A percentile compares a stretch with the other conserved stretches of the same genome.
Conservation (phyloP, 2,329 filamentous ascomycete species). For the Trichocomaceae sp. region DNA sequence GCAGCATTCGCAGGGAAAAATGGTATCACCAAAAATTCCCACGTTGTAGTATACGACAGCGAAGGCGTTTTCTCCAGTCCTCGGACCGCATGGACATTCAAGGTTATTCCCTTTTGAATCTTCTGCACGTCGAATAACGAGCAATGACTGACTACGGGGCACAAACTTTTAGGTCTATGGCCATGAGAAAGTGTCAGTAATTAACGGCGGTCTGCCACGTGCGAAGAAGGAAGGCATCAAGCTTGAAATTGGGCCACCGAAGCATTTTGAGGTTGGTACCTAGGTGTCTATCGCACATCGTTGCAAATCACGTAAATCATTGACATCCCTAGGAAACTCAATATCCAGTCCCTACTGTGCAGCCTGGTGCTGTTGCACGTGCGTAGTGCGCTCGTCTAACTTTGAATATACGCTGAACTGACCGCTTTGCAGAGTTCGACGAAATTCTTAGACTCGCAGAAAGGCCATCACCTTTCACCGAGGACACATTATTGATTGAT, state of each 20-base stretch:
- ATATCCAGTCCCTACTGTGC: background rate
- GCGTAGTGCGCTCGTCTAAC: background rate
- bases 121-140: too few relatives aligned
- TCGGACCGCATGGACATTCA: background rate
- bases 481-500: background rate
- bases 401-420: background rate
- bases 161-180: background rate
- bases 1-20: background rate
- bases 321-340: background rate
- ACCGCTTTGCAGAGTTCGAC: background rate
- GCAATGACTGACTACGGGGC: background rate
- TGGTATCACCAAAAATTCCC: background rate
- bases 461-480: background rate
- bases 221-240: background rate
- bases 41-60: constrained; percentile 1
- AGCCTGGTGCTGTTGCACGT: background rate
- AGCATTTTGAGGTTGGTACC: background rate
- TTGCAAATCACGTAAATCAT: background rate
- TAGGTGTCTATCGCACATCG: too few relatives aligned
- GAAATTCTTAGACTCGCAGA: background rate
- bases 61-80: background rate
- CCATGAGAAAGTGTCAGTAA: constrained; percentile 1
- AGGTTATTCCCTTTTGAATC: background rate
- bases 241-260: background rate
- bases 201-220: background rate